phyloP scores from a whole-genome alignment of 2,329 filamentous ascomycete species.

The Trichophyton benhamiae region DNA sequence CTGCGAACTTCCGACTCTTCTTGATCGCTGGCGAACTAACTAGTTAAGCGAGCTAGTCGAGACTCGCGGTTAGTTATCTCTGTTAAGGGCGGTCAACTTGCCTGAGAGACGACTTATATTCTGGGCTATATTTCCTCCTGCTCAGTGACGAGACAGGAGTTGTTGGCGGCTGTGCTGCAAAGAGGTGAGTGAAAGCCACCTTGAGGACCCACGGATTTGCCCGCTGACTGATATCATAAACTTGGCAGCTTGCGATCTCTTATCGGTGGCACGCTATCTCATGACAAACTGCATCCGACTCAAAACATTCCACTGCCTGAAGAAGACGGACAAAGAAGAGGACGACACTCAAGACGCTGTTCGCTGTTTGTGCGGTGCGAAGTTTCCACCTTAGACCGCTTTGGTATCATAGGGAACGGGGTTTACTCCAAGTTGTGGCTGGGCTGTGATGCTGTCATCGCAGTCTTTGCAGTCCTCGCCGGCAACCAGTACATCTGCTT shows the following conservation, averaged over 20 bases:
- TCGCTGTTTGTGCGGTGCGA: background rate
- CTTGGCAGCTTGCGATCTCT: background rate
- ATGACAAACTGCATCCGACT: background rate
- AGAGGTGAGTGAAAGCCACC: background rate
- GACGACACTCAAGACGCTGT: background rate
- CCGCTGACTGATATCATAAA: slow-evolving; percentile 4
- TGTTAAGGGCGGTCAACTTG: background rate
- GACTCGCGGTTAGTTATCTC: background rate
- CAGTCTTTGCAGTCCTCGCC: slow-evolving; percentile 12
- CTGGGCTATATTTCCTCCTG: background rate
- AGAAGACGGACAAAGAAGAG: background rate
- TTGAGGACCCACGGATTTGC: background rate
- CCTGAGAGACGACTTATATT: background rate
- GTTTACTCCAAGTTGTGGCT: background rate
- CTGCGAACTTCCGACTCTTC: background rate
- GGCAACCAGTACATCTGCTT: slow-evolving; percentile 12
- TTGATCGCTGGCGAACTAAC: background rate
- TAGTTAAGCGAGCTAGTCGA: background rate
- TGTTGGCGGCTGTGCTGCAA: background rate
- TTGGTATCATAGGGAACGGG: background rate
- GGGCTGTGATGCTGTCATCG: slow-evolving; percentile 12
- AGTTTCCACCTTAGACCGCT: background rate
- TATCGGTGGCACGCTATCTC: background rate
- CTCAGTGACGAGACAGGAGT: background rate
- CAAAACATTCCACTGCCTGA: background rate